Base-by-base conservation (phyloP, 768 basidiomycete species). In the Phanerodontia chrysosporium region DNA sequence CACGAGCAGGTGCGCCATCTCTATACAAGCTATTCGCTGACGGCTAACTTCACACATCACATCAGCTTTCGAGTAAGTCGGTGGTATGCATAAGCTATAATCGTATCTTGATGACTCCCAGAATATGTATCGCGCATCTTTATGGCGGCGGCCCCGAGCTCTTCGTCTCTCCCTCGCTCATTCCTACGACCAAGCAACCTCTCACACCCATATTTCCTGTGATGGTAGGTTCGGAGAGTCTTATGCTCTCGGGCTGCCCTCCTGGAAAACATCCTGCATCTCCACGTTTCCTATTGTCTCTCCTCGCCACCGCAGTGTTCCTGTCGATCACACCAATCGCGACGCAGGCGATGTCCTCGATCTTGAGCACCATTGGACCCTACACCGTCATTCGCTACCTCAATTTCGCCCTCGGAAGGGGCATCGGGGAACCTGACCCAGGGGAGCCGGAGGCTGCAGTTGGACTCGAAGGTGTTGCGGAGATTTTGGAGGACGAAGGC, bases 81-180 rank as follows among this genome's bases (percentile, higher is more conserved):
- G 27, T 4, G 13, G 49, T 9, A 16, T 18, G 8, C 18, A 21
- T 12, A 5, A 22, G 16, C 2, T 36, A n/a, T n/a, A n/a, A n/a
- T n/a, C n/a, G n/a, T n/a, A n/a, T n/a, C n/a, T n/a, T n/a, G n/a
- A n/a, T n/a, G n/a, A n/a, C 45, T 57, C 46, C 13, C 59, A 95
- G 92, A 73, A 76, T 95, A 63, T 94, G 92, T 72, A 83, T 96
- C 55, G 83, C 95, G 9, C 82, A 89, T 39, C 80, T 97, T 6
- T 97, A 96, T 66, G 92, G 93, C 24, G 89, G 91, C 18, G 89
- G 92, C 0, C 94, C 95, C 13, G 77, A 79, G 0, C 77, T 96
- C 39, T 78, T 85, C 65, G 75, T 95, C 52, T 81, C 86, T 18
- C 78, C 85, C 0, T 75, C 79, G 22, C 72, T 91, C 32, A 76